phyloP scores from a whole-genome alignment of 331 rosid genomes.

The Spiraea crenata region DNA sequence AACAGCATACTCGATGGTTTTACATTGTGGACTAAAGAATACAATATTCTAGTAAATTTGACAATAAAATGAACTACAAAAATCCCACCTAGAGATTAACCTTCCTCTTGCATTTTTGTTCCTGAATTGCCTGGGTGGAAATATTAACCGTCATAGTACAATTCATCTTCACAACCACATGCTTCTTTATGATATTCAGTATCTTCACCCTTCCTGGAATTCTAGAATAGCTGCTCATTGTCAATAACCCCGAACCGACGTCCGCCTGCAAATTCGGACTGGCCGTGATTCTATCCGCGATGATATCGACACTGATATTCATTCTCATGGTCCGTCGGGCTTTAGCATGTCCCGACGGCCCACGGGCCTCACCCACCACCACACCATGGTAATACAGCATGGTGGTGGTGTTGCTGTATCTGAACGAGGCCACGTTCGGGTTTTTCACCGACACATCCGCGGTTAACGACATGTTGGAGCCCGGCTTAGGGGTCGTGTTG shows the following conservation, averaged over 20 bases:
- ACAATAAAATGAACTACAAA: not conserved
- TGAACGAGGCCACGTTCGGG: constrained; percentile 53
- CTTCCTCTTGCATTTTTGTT: constrained; percentile 52
- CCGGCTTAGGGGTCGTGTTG: constrained; percentile 28
- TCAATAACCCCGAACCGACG: constrained; percentile 32
- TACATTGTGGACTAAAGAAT: no score
- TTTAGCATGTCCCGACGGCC: constrained; percentile 43
- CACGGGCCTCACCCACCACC: constrained; percentile 50
- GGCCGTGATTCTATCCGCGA: constrained; percentile 18
- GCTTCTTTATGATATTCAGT: constrained; percentile 36
- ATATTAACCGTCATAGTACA: constrained; percentile 45
- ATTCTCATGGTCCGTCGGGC: constrained; percentile 45
- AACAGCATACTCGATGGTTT: no score
- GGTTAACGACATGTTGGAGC: constrained; percentile 40
- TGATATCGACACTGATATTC: constrained; percentile 44
- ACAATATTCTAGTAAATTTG: no score
- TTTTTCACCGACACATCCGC: constrained; percentile 55
- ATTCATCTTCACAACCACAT: constrained; percentile 56
- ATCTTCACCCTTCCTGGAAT: constrained; percentile 57
- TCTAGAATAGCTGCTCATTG: constrained; percentile 43
- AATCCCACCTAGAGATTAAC: constrained; percentile 31
- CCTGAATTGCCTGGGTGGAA: constrained; percentile 35
- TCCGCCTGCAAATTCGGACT: constrained; percentile 30
- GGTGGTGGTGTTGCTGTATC: constrained; percentile 52
- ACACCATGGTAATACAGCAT: constrained; percentile 36